Percentiles rank a stretch among this genome's conserved stretches.
These are phyloP conservation scores for Amylocystis lapponica DNA, from an alignment of 768 basidiomycete species.

Conservation along the genomic window DNA sequence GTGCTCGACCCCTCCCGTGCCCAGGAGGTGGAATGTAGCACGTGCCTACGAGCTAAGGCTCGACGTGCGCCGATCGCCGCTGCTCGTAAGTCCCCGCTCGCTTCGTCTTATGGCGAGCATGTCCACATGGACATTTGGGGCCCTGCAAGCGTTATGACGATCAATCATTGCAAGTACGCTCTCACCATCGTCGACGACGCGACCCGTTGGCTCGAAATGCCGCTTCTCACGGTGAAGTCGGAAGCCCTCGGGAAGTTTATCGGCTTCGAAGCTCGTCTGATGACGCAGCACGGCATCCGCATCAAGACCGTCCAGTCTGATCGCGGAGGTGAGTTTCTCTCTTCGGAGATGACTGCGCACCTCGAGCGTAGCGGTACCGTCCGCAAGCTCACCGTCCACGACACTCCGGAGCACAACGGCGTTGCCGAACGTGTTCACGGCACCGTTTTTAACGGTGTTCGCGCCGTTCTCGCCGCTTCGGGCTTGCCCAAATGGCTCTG, in stretches of 20 bases:
- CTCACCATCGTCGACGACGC: slow-evolving; percentile 25
- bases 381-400: slow-evolving; percentile 31
- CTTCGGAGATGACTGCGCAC: slow-evolving; percentile 25
- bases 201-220: slow-evolving; percentile 15
- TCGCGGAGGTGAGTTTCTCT: slow-evolving; percentile 40
- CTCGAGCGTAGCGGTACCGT: slow-evolving; percentile 31
- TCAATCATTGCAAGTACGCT: slow-evolving; percentile 16
- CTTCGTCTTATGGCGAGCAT: slow-evolving; percentile 28
- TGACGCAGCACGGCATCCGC: slow-evolving; percentile 22
- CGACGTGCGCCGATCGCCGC: slow-evolving; percentile 26
- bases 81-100: slow-evolving; percentile 8
- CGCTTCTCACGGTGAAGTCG: slow-evolving; percentile 28
- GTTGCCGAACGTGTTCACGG: slow-evolving; percentile 37
- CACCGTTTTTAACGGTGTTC: slow-evolving; percentile 27
- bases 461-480: slow-evolving; percentile 30
- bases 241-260: slow-evolving; percentile 27
- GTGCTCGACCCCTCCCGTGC: too few species aligned
- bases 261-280: slow-evolving; percentile 28
- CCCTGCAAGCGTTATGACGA: slow-evolving; percentile 27
- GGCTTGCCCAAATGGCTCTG: slow-evolving; percentile 33
- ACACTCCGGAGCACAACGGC: slow-evolving; percentile 38
- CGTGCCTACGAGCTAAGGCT: slow-evolving; percentile 37
- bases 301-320: slow-evolving; percentile 35
- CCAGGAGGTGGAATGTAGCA: slow-evolving; percentile 40
- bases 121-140: slow-evolving; percentile 41